Conservation (phyloP, 1,284 basidiomycete genomes). For the Tilletia setariae region DNA sequence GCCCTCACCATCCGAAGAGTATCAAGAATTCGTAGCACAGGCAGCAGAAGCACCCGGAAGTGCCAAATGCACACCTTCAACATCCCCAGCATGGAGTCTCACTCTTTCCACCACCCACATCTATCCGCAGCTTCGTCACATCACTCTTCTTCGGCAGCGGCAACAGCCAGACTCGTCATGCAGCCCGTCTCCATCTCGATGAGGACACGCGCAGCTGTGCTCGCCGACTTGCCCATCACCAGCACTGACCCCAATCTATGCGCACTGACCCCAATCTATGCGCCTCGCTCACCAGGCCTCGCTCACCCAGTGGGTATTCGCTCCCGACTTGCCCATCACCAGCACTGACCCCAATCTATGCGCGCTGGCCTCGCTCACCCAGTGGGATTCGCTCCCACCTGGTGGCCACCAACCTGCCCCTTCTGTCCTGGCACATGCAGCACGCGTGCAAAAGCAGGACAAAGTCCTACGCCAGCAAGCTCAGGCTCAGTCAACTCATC, state of each 20-base stretch:
- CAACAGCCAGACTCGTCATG: neutral
- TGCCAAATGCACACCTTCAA: neutral
- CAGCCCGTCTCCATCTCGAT: neutral
- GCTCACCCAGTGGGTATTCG: too few species aligned
- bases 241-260: neutral
- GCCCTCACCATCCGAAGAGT: neutral
- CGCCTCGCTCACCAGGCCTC: too few species aligned
- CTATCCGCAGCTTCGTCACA: too few species aligned
- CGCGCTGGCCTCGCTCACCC: neutral
- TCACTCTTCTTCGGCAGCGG: neutral
- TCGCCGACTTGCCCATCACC: neutral
- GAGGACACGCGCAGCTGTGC: slow-evolving; percentile 9
- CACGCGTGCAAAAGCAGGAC: neutral
- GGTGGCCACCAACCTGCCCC: neutral
- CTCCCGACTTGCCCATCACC: neutral
- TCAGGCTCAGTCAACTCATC: too few species aligned
- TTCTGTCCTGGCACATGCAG: neutral
- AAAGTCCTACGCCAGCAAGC: neutral
- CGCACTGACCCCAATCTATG: neutral
- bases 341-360: neutral
- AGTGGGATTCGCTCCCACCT: slow-evolving; percentile 7
- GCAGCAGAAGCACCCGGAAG: neutral
- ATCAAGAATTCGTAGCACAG: neutral
- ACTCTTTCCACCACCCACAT: too few species aligned
- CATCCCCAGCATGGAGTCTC: too few species aligned